Evolutionary conservation across 1,284 basidiomycete species (phyloP), one percentile per base, ranked within the genome.

Genomic region (Austroboletus novae-zelandiae): DNA sequence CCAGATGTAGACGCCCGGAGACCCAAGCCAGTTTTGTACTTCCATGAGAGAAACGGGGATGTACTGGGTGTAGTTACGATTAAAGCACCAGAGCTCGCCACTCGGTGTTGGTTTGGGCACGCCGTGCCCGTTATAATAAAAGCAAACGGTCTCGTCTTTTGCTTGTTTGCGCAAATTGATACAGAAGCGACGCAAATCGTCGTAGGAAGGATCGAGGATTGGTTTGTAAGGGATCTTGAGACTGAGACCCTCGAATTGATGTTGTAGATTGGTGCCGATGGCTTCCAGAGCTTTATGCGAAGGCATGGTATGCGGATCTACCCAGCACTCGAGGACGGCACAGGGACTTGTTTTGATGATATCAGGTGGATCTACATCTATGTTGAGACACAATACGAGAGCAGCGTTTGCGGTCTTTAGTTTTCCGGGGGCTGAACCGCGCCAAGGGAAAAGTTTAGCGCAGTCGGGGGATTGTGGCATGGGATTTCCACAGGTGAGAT

Each of bases 81-180:
- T 99, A 77, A 99, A 99, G 51, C 97, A 96, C 96, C 96, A 99
- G 48, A 99, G 83, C 71, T 99, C 97, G 23, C 97, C 96, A 55
- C 93, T 95, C 0, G 91, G 81, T 0, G 97, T 99, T 3, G 96
- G 97, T 64, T 94, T 96, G 2, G 97, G 96, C 14, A 99, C 96
- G 31, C 96, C 96, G 59, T 98, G 97, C 3, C 96, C 97, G 62
- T 99, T 99, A 75, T 99, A 99, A 72, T 99, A 95, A 71, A 98
- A 98, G 34, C 98, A 76, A 11, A 94, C 87, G 2, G 97, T 87
- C 65, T 99, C 97, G 47, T 96, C 91, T 66, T 94, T 93, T 3
- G 96, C 94, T 47, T 87, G 84, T 63, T 90, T 91, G 49, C 96
- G 85, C 46, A 97, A 72, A 32, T 81, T 85, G 52, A 88, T 81